Base-by-base conservation (phyloP, 2,329 filamentous ascomycete species). In the Huntiella moniliformis region DNA sequence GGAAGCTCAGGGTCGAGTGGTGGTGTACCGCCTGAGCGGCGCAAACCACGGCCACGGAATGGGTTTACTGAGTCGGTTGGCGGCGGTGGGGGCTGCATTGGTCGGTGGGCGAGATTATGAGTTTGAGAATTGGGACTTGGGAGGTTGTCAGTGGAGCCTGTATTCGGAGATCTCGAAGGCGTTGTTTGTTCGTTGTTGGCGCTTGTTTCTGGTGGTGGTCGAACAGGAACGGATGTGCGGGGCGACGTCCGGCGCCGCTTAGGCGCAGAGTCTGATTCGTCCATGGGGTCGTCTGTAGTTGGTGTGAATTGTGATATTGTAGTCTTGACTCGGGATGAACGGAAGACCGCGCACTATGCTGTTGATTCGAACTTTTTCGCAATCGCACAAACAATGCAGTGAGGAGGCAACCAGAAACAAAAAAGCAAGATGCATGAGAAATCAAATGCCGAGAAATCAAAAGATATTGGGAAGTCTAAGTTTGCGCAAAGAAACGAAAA, bases 231-330 rank as follows among this genome's bases (percentile, higher is more conserved):
- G 5, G 64, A 65, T 17, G 63, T 65, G 16, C 65, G 66, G 13
- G 74, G 70, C 50, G 74, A 78, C 16, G 67, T 75, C 56, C 75
- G 77, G 55, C 75, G 71, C 56, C 75, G 67, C 59, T 82, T 82
- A 4, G 73, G 64, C 40, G 75, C 71, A 18, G 75, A 73, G 46
- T 67, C 63, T 51, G 22, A 28, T 28, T 28, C 22, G 22, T 74
- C 71, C 63, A 65, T 65, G n/a, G 34, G 42, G 31, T 31, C 22
- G 22, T 28, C 22, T 28, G 6, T 8, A 28, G 22, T 28, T 28
- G 7, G 22, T 28, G 22, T 10, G 22, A 28, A 28, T 28, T 10
- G 22, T 28, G 7, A 8, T 28, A 8, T 28, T 8, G 22, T 28
- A 28, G 22, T 28, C 22, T 28, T 28, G 6, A 28, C 22, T 28